Base-by-base conservation (phyloP, 208 protist species). In the Strigomonas galati region DNA sequence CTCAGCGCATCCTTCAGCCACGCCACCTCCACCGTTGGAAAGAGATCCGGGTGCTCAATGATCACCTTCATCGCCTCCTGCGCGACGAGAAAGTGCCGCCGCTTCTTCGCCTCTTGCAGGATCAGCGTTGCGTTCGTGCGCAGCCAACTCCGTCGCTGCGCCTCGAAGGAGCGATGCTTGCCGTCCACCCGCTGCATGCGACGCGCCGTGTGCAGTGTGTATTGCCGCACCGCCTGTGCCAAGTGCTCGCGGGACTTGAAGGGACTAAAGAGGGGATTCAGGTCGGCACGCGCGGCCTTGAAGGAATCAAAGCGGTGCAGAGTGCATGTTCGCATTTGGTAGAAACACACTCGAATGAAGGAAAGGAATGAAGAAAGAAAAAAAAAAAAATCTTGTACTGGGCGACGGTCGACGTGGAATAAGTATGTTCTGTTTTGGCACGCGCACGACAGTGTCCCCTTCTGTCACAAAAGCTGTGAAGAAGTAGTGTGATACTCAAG, bases 1-100 rank as follows among this genome's bases (percentile, higher is more conserved):
- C 76, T 77, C 32, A 91, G 53, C 2, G 84, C 89, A 57, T 89
- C 85, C 62, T 81, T 88, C 1, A 86, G 63, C 84, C 89, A 95
- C 7, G 65, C 49, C 12, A 79, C 67, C 17, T 92, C 85, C 23
- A 89, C 27, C 44, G 65, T 53, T 49, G 44, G 57, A 10, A 79
- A 31, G 19, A 40, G 37, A 4, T 72, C 57, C 12, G 57, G 32
- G 28, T 84, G 69, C 12, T 68, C 49, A 17, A 89, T 59, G 19
- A 68, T 74, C 19, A 85, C 75, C 21, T 71, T 52, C 51, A 92
- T 54, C 26, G 85, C 74, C 0, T 69, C 75, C 9, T 73, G 74
- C 0, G 85, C 84, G 0, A 92, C 78, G 48, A 55, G 35, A 49
- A 65, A 71, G 69, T 72, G 72, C n/a, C 74, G 67, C 37, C 61